Percentiles rank a stretch among this genome's conserved stretches.
These are phyloP conservation scores for Lumnitzera littorea DNA, from an alignment of 345 rosid genomes.

Conservation along the genomic window DNA sequence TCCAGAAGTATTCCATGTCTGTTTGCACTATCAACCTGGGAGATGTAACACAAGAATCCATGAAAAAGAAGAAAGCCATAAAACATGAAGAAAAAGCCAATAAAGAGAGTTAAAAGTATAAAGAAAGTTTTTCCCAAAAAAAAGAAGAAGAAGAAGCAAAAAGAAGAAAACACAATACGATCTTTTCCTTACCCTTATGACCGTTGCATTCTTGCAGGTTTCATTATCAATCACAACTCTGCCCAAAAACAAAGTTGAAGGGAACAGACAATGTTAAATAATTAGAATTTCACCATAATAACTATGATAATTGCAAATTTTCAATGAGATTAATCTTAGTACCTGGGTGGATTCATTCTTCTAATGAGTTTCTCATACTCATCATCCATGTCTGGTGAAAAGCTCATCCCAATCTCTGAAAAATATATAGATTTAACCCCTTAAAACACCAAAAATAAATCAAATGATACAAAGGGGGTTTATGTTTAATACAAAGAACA, in stretches of 20 bases:
- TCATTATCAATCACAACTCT: slow-evolving; percentile 98
- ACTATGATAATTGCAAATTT: neutral
- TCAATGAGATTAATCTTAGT: neutral
- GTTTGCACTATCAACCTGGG: slow-evolving; percentile 92
- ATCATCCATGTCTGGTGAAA: slow-evolving; percentile 66
- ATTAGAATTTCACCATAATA: neutral
- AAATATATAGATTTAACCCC: slow-evolving; percentile 3
- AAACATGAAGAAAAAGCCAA: slow-evolving; percentile 5
- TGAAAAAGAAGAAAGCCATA: neutral
- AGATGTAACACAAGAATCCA: slow-evolving; percentile 8
- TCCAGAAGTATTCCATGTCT: slow-evolving; percentile 89
- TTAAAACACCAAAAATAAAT: neutral
- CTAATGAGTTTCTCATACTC: slow-evolving; percentile 81
- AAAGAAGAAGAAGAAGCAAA: slow-evolving; percentile 5
- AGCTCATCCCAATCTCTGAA: slow-evolving; percentile 53
- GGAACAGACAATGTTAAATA: too few species aligned
- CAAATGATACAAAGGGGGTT: too few species aligned
- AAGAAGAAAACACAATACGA: neutral
- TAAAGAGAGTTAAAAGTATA: slow-evolving; percentile 1
- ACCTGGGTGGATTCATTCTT: slow-evolving; percentile 98
- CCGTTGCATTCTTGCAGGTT: slow-evolving; percentile 80
- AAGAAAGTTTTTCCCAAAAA: neutral
- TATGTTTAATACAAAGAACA: too few species aligned
- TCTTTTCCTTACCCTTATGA: slow-evolving; percentile 47
- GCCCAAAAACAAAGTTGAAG: slow-evolving; percentile 7